A percentile compares a stretch with the other conserved stretches of the same genome.
Evolutionary conservation across 2,329 filamentous ascomycete genomes (phyloP).

Genomic region (Coleophoma crateriformis): DNA sequence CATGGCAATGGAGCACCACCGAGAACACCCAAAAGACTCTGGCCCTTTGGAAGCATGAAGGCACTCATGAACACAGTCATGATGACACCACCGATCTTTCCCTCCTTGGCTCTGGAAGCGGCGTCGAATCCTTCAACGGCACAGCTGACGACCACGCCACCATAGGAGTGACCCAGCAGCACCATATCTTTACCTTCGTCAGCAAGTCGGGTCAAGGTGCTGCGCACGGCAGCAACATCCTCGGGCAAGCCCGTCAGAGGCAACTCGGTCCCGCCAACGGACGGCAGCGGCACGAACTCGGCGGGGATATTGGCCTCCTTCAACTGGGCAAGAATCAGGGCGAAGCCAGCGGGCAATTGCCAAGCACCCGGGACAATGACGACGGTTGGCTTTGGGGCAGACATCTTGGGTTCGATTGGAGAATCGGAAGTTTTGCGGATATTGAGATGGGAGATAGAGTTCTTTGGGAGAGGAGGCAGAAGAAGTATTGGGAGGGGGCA

Average conservation of each 20-base stretch:
- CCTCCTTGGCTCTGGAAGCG: neutral
- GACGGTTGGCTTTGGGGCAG: neutral
- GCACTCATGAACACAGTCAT: slow-evolving; percentile 1
- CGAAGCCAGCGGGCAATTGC: neutral
- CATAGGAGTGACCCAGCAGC: slow-evolving; percentile 30
- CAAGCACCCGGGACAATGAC: slow-evolving; percentile 4
- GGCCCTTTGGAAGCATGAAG: slow-evolving; percentile 3
- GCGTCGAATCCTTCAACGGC: slow-evolving; percentile 1
- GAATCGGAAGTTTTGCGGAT: neutral
- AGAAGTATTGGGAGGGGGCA: too few species aligned
- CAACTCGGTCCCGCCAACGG: neutral
- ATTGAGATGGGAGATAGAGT: too few species aligned
- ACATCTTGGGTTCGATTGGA: neutral
- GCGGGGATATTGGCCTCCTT: neutral
- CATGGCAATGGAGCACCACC: slow-evolving; percentile 10
- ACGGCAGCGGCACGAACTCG: neutral
- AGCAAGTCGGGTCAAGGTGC: slow-evolving; percentile 19
- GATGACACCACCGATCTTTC: slow-evolving; percentile 2
- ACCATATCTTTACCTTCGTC: slow-evolving; percentile 28
- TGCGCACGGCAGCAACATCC: slow-evolving; percentile 1
- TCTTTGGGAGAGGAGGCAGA: too few species aligned
- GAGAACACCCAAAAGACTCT: slow-evolving; percentile 3
- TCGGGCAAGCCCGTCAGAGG: slow-evolving; percentile 1
- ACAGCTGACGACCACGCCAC: slow-evolving; percentile 22
- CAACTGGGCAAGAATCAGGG: neutral